Base-by-base conservation (phyloP, 2,329 filamentous ascomycete species). In the Apiospora koreana region DNA sequence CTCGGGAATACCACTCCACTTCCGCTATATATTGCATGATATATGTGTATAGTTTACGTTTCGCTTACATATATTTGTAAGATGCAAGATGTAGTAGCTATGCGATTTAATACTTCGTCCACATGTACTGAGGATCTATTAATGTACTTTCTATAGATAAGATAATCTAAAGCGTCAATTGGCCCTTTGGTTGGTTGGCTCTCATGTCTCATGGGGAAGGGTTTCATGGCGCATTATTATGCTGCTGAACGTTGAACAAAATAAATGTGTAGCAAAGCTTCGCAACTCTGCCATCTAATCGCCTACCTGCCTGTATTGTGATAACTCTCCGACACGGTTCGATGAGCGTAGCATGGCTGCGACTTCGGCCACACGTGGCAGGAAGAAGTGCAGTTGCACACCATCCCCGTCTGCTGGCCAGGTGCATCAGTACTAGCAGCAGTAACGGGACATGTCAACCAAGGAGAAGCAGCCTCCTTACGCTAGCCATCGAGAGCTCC, bases 401-500 rank as follows among this genome's bases (percentile, higher is more conserved):
- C 35, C 64, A n/a, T n/a, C 43, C 35, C 10, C 46, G 38, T 25
- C 35, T 54, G 18, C 23, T 28, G 35, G 38, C 41, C 23, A 65
- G 38, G 23, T 23, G 28, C 64, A 45, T 66, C 42, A 65, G 62
- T 18, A 41, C 18, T 7, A 25, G 18, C 62, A 23, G 38, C 38
- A 8, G 25, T 18, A 31, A 12, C 48, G 7, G 35, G 4, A n/a
- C n/a, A n/a, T n/a, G n/a, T n/a, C n/a, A n/a, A 35, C 46, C 48
- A 64, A 74, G 71, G 23, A 81, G 81, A 35, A n/a, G 35, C 35
- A 73, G 71, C 50, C 83, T 89, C 70, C 78, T 87, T 23, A 90
- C 88, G 6, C 87, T 95, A 66, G 93, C 93, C 68, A 94, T 96
- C 77, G 93, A 96, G 80, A 92, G 92, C 12, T 94, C 92, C 2